Conservation (phyloP, 495 filamentous ascomycete genomes). For the Entonaema liquescens region DNA sequence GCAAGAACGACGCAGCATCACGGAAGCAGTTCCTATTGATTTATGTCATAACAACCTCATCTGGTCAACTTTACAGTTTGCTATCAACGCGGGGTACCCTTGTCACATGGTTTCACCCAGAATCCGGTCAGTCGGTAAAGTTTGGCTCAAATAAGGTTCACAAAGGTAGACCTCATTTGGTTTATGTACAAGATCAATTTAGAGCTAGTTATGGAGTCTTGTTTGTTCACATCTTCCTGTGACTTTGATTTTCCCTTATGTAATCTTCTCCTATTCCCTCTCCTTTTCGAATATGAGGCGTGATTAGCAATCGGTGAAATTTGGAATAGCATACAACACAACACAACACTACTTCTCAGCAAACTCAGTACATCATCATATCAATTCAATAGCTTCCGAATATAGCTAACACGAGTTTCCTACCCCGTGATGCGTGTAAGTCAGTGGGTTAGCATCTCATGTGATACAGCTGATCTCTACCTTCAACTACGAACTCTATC, state of each 20-base stretch:
- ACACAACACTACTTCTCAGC: neutral
- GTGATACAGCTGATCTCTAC: constrained; percentile 10
- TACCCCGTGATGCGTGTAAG: neutral
- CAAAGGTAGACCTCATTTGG: neutral
- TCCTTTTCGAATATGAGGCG: neutral
- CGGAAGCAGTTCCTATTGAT: neutral
- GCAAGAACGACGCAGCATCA: neutral
- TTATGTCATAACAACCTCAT: neutral
- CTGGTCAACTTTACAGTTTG: neutral
- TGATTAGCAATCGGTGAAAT: neutral
- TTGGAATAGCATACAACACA: neutral
- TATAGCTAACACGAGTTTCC: neutral
- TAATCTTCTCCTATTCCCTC: neutral
- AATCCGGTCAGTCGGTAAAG: neutral
- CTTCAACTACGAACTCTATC: constrained; percentile 11
- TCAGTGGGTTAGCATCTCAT: constrained; percentile 2
- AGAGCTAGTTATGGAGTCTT: neutral
- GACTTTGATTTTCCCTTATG: neutral
- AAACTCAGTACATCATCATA: neutral
- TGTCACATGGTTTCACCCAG: neutral
- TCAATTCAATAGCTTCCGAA: neutral
- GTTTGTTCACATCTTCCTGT: neutral
- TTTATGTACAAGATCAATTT: neutral
- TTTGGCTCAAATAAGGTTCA: neutral
- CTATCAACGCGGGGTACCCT: neutral